Base-by-base conservation (phyloP, 805 yeast genomes). In the Hanseniaspora mollemarum region DNA sequence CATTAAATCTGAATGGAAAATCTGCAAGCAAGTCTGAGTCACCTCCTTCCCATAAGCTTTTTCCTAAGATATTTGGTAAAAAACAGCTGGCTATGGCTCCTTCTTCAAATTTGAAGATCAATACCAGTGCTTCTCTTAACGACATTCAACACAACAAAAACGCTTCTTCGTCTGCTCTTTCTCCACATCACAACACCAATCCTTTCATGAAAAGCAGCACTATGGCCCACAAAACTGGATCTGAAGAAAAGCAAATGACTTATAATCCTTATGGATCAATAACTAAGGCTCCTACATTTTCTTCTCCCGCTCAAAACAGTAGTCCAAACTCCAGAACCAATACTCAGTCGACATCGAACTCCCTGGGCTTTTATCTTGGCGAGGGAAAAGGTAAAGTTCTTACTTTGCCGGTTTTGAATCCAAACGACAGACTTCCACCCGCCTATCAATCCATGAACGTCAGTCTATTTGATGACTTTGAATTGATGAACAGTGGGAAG, bases 321-420 rank as follows among this genome's bases (percentile, higher is more conserved):
- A 28, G 18, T 28, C 15, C 22, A 26, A 26, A 19, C 13, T 32
- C 45, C 2, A 43, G 41, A 24, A 45, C 16, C 4, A 36, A 43
- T 13, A 32, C 43, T 6, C 16, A 39, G 0, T 21, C 24, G n/a
- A 42, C 45, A n/a, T 22, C 22, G 13, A 44, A 33, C 21, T 43
- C 49, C 13, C n/a, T 62, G 16, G 58, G 63, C 19, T 65, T 64
- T 40, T 63, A 64, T 43, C 44, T 62, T 53, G 62, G 59, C 25
- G 67, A 66, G 45, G 71, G 70, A 19, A 55, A 56, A 25, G 72
- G 65, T 40, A 75, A 74, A 33, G 65, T 78, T 12, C 65, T 83
- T 52, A 73, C 78, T 1, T 67, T 76, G 54, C 87, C 90, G 0
- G 73, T 80, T 13, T 76, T 75, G 16, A 74, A 76, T 54, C 90